Base-by-base conservation (phyloP, 495 filamentous ascomycete species). In the Diplogelasinospora grovesii region DNA sequence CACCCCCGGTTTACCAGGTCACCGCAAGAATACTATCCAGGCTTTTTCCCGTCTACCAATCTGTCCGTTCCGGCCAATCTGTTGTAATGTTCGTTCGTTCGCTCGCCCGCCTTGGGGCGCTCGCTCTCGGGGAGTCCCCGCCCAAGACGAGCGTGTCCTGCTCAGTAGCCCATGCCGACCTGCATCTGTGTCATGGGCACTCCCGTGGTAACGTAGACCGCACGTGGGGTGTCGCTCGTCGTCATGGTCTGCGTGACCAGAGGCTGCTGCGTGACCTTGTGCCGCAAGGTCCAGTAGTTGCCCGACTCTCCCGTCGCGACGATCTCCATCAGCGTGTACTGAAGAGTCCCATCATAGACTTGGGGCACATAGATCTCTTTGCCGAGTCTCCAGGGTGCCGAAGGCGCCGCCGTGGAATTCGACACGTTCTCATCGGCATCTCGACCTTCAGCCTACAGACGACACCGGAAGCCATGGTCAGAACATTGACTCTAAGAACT, bases 401-500 rank as follows among this genome's bases (percentile, higher is more conserved):
- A 46, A 49, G 22, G 36, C 42, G 30, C 39, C 44, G 34, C 15
- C 16, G 25, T 10, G n/a, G n/a, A n/a, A n/a, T 8, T 25, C 31
- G 22, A 22, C 28, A 8, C 33, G 15, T 26, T 43, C 27, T 53
- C 59, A 22, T 66, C 64, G 28, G 49, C 53, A 8, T 74, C 70
- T 43, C 71, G 63, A n/a, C 70, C 69, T 38, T 70, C 65, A 19
- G 69, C 68, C 71, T 57, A 27, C 23, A n/a, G n/a, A n/a, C n/a
- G n/a, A n/a, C n/a, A n/a, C n/a, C n/a, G n/a, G n/a, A n/a, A n/a
- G n/a, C n/a, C n/a, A n/a, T n/a, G n/a, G n/a, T n/a, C n/a, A n/a
- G n/a, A n/a, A n/a, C n/a, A n/a, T n/a, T n/a, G n/a, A 22, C 18
- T 8, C 8, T 18, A 2, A n/a, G 39, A 25, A 50, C 24, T 27